Evolutionary conservation across 2,329 filamentous ascomycete genomes (phyloP).

Genomic region (Claviceps maximensis): DNA sequence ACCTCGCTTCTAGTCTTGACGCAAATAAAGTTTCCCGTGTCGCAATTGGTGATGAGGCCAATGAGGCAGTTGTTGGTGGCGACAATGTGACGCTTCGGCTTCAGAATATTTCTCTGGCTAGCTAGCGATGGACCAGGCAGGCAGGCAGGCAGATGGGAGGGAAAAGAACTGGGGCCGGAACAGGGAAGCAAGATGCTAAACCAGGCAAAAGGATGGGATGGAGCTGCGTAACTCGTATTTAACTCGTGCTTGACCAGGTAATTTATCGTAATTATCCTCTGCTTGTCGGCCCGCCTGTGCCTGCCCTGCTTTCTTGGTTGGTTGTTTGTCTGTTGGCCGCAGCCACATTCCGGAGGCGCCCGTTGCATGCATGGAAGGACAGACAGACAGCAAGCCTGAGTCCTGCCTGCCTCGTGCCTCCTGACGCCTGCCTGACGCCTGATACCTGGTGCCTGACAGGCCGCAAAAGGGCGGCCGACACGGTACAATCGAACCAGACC

Average conservation of each 20-base stretch:
- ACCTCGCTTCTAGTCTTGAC: neutral
- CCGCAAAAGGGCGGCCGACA: neutral
- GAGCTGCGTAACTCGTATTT: too few relatives aligned
- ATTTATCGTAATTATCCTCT: too few relatives aligned
- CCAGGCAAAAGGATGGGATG: neutral
- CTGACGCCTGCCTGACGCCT: too few relatives aligned
- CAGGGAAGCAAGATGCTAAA: neutral
- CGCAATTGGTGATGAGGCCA: neutral
- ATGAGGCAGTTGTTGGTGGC: slow-evolving; percentile 1
- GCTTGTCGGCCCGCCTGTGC: too few relatives aligned
- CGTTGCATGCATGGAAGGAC: too few relatives aligned
- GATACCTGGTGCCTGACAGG: too few relatives aligned
- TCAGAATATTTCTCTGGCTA: neutral
- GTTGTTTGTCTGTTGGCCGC: neutral
- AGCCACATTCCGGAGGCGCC: neutral
- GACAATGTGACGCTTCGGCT: neutral
- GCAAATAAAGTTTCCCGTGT: neutral
- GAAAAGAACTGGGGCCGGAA: neutral
- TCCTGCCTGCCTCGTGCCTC: too few relatives aligned
- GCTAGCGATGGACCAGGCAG: neutral
- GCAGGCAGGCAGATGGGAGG: neutral
- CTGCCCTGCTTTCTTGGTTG: neutral
- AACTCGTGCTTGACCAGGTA: too few relatives aligned
- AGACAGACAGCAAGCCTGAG: too few relatives aligned
- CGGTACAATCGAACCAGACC: too few relatives aligned